A percentile compares a stretch with the other conserved stretches of the same genome.
These are phyloP conservation scores for Euphrasia arctica DNA, from an alignment of 305 asterid species.

Conservation along the genomic window DNA sequence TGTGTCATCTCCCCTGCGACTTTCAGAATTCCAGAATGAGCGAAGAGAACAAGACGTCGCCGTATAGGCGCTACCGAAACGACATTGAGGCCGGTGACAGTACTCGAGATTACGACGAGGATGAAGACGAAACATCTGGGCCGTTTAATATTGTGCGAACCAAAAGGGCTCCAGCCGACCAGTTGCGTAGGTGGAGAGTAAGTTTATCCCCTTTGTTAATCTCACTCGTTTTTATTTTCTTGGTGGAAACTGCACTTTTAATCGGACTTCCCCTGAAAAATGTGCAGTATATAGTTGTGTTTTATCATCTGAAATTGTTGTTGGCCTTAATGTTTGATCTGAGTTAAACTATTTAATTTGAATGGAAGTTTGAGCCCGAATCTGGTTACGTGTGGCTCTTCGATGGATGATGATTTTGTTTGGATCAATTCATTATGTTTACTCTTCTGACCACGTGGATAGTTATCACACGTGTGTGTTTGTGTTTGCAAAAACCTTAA, in stretches of 20 bases:
- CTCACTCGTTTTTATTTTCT: constrained; percentile 1
- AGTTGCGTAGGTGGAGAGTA: constrained; percentile 86
- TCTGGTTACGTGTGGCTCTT: not conserved
- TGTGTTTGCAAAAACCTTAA: not conserved
- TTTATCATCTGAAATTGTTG: not conserved
- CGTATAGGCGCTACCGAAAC: constrained; percentile 53
- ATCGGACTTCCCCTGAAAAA: not conserved
- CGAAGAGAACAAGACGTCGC: constrained; percentile 45
- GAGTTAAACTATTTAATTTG: not conserved
- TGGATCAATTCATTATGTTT: not conserved
- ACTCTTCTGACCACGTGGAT: not conserved
- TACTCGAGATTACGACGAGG: constrained; percentile 30
- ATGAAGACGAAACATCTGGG: constrained; percentile 39
- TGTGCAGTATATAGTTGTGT: not conserved
- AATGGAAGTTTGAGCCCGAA: not conserved
- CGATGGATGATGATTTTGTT: not conserved
- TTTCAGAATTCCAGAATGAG: constrained; percentile 33
- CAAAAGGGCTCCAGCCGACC: constrained; percentile 70
- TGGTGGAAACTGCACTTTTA: not conserved
- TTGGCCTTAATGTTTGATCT: constrained; percentile 4
- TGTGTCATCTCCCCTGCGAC: constrained; percentile 87
- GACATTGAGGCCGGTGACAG: constrained; percentile 57
- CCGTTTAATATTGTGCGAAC: constrained; percentile 77
- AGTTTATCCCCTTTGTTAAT: constrained; percentile 29
- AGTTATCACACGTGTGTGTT: not conserved